These are phyloP conservation scores for Globisporangium alternatum DNA, from an alignment of 352 stramenopile genomes.

Conservation along the genomic window DNA sequence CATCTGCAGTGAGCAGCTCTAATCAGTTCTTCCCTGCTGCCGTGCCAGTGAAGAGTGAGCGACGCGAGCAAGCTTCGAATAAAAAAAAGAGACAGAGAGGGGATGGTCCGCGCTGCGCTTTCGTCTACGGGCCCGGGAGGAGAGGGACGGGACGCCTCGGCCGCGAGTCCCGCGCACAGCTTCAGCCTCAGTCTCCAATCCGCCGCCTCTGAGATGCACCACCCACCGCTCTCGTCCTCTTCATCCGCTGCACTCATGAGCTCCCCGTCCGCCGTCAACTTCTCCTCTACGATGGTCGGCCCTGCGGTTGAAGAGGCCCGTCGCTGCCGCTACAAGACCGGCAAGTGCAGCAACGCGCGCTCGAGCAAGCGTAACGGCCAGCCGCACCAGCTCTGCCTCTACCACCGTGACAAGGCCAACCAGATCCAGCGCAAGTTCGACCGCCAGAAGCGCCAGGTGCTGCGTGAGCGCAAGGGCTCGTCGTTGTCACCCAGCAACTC, in stretches of 20 bases:
- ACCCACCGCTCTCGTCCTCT: constrained; percentile 9
- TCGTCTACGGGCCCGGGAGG: constrained; percentile 11
- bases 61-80: background rate
- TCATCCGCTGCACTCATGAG: constrained; percentile 7
- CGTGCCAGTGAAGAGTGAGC: background rate
- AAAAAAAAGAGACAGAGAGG: constrained; percentile 10
- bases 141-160: background rate
- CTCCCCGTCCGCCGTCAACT: background rate
- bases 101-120: constrained; percentile 2
- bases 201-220: constrained; percentile 14
- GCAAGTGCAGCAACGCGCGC: constrained; percentile 81
- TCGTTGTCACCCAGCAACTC: background rate
- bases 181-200: constrained; percentile 17
- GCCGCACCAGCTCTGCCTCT: constrained; percentile 84
- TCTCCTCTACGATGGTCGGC: background rate
- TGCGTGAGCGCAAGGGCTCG: constrained; percentile 40
- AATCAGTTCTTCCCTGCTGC: constrained; percentile 7
- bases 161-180: background rate
- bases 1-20: constrained; percentile 5
- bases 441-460: constrained; percentile 80
- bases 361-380: constrained; percentile 85
- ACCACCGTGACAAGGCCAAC: constrained; percentile 89
- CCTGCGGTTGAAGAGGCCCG: constrained; percentile 15
- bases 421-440: constrained; percentile 89
- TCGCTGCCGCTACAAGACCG: constrained; percentile 83